Conservation (phyloP, 139 green algal species). For the Chlorella sp. region DNA sequence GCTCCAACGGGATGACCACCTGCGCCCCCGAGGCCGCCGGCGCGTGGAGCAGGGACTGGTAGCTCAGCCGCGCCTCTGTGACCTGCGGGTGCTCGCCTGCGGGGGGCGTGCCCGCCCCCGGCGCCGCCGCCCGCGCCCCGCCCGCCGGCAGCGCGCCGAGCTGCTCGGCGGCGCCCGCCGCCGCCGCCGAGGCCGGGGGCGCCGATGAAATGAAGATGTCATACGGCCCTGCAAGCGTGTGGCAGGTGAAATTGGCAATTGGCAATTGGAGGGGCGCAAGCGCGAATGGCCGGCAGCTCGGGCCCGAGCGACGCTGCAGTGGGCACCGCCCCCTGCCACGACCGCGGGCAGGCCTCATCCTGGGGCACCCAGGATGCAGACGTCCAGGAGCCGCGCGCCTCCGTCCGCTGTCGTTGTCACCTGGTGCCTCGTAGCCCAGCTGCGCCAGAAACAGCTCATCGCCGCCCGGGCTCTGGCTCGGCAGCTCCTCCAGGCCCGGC, state of each 20-base stretch:
- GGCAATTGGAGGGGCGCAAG: no score
- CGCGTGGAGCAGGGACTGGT: constrained; percentile 13
- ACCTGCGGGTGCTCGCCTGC: not conserved
- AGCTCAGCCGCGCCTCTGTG: not conserved
- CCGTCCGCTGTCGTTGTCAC: no score
- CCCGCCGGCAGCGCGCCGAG: no score
- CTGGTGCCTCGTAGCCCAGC: constrained; percentile 12
- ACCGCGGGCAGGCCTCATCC: no score
- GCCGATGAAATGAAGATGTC: constrained; percentile 17
- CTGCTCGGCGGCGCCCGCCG: no score
- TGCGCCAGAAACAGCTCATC: constrained; percentile 24
- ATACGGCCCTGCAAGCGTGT: no score
- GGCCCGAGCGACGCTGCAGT: no score
- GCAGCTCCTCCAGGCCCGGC: constrained; percentile 5
- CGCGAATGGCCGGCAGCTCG: no score
- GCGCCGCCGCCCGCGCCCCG: no score
- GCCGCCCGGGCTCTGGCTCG: not conserved
- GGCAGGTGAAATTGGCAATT: no score
- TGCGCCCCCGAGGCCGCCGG: not conserved
- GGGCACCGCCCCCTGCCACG: no score
- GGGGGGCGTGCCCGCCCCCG: not conserved
- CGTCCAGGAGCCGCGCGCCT: not conserved
- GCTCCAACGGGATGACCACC: not conserved
- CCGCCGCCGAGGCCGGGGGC: not conserved
- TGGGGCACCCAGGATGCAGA: no score